Conservation (phyloP, 495 filamentous ascomycete genomes). For the Xylaria nigripes region DNA sequence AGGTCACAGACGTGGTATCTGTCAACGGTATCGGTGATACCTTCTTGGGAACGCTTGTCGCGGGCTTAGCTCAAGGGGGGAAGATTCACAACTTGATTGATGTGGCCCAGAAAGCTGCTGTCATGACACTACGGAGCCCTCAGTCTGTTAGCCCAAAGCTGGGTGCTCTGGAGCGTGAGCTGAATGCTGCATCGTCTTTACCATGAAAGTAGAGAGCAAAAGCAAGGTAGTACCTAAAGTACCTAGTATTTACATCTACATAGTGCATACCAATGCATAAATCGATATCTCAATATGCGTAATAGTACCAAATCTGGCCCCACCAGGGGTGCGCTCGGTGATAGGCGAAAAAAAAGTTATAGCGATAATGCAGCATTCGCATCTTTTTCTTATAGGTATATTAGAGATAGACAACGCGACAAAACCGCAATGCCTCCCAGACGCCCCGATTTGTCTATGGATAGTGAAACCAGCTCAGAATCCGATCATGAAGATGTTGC, state of each 20-base stretch:
- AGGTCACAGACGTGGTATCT: constrained; percentile 65
- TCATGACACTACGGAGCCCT: constrained; percentile 61
- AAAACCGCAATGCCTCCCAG: constrained; percentile 18
- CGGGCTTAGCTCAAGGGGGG: constrained; percentile 48
- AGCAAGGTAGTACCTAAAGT: background rate
- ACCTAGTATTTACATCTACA: too few relatives aligned
- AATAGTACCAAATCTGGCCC: background rate
- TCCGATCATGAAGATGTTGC: constrained; percentile 20
- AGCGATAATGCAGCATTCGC: background rate
- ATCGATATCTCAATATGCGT: background rate
- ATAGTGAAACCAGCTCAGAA: constrained; percentile 22
- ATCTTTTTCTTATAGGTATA: background rate
- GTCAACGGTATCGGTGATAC: constrained; percentile 96
- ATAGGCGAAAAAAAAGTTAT: constrained; percentile 28
- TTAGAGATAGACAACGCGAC: background rate
- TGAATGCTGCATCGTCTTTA: constrained; percentile 21
- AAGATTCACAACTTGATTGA: constrained; percentile 42
- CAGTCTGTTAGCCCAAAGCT: constrained; percentile 58
- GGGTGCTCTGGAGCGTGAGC: constrained; percentile 26
- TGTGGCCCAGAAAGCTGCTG: constrained; percentile 67
- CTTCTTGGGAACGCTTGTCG: constrained; percentile 71
- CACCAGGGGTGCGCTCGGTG: background rate
- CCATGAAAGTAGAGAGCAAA: background rate
- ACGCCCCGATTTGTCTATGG: constrained; percentile 30
- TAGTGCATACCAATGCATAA: background rate